A percentile compares a stretch with the other conserved stretches of the same genome.
phyloP scores from a whole-genome alignment of 2,329 filamentous ascomycete species.

The Penicillium sp. region DNA sequence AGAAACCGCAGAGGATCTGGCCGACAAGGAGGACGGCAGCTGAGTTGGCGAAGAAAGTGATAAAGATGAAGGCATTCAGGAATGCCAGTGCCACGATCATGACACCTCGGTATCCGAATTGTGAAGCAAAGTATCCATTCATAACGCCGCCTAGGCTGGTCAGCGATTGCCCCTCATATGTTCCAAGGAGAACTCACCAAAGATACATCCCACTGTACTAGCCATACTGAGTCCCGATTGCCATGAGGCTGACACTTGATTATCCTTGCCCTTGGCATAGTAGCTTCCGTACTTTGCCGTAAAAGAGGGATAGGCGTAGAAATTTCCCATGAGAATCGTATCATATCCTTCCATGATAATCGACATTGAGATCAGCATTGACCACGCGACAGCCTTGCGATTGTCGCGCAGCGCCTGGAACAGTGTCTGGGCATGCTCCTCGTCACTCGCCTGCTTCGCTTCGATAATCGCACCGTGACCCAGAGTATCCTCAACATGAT shows the following conservation, averaged over 20 bases:
- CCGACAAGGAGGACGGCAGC: conserved; percentile 47
- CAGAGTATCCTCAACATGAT: conserved; percentile 28
- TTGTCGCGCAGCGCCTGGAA: conserved; percentile 13
- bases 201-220: conserved; percentile 23
- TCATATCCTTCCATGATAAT: conserved; percentile 58
- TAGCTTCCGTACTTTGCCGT: conserved; percentile 37
- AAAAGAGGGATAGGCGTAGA: conserved; percentile 51
- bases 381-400: conserved; percentile 31
- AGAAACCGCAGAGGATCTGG: conserved; percentile 49
- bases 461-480: conserved; percentile 24
- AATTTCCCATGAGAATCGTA: conserved; percentile 50
- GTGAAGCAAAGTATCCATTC: conserved; percentile 29
- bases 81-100: conserved; percentile 46
- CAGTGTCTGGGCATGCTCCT: conserved; percentile 20
- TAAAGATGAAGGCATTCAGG: conserved; percentile 49
- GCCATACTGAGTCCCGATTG: conserved; percentile 58
- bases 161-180: not conserved
- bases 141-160: conserved; percentile 25
- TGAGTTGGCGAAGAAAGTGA: conserved; percentile 51
- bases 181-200: conserved; percentile 12
- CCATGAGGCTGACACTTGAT: conserved; percentile 57
- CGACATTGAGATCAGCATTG: conserved; percentile 45
- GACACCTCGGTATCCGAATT: conserved; percentile 46
- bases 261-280: conserved; percentile 6
- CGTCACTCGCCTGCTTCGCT: conserved; percentile 22